Evolutionary conservation across 1,284 basidiomycete genomes (phyloP).

Genomic region (Trametes hirsuta): DNA sequence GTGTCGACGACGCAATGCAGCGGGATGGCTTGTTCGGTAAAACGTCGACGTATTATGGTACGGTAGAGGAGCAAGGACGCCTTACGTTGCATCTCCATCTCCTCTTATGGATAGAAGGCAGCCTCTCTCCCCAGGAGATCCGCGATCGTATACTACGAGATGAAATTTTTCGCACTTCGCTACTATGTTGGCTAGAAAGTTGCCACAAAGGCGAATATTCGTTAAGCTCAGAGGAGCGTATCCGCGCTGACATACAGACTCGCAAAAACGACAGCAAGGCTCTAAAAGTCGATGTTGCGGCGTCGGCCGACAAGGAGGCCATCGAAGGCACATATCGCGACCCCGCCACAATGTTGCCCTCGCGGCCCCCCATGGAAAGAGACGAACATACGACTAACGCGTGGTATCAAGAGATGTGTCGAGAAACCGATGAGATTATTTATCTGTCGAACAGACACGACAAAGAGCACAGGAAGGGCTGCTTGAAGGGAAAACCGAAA

Average conservation of each 20-base stretch:
- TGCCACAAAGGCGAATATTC: constrained; percentile 18
- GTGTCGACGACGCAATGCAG: background rate
- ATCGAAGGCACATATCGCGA: background rate
- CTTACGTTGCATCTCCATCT: constrained; percentile 17
- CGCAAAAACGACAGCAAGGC: too few relatives aligned
- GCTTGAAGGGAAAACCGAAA: background rate
- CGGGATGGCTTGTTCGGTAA: constrained; percentile 1
- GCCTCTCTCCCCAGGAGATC: constrained; percentile 32
- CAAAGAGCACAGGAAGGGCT: background rate
- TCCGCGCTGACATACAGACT: too few relatives aligned
- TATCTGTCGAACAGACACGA: constrained; percentile 3
- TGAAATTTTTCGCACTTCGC: background rate
- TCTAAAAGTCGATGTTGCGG: background rate
- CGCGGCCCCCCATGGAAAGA: too few relatives aligned
- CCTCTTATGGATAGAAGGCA: constrained; percentile 34
- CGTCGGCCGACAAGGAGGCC: background rate
- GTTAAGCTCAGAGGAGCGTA: background rate
- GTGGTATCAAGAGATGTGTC: background rate
- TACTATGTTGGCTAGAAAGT: constrained; percentile 25
- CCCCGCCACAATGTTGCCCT: background rate
- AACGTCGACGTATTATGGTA: constrained; percentile 8
- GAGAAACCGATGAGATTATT: background rate
- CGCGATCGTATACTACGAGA: constrained; percentile 24
- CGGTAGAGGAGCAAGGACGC: constrained; percentile 14
- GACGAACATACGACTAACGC: too few relatives aligned